These are phyloP conservation scores for Pythium aphanidermatum DNA, from an alignment of 352 stramenopile species.

Conservation along the genomic window DNA sequence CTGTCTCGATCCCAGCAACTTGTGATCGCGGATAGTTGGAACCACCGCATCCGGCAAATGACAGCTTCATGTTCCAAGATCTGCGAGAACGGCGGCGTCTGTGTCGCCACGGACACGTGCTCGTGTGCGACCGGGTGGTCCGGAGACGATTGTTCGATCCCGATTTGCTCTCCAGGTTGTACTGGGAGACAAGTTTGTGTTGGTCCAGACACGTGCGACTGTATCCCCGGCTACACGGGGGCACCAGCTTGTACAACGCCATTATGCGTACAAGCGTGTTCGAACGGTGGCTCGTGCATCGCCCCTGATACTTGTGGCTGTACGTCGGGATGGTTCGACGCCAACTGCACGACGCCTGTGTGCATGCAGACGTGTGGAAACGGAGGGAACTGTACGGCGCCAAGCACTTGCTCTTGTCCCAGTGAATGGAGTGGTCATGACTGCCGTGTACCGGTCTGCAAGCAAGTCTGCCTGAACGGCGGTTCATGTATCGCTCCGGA, in stretches of 20 bases:
- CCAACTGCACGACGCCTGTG: slow-evolving; percentile 95
- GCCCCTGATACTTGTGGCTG: slow-evolving; percentile 94
- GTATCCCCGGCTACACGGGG: slow-evolving; percentile 89
- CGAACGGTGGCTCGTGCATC: slow-evolving; percentile 81
- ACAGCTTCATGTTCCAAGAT: slow-evolving; percentile 88
- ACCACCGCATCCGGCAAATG: slow-evolving; percentile 90
- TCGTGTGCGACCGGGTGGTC: slow-evolving; percentile 82
- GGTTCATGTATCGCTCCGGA: slow-evolving; percentile 91
- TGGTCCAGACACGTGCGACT: slow-evolving; percentile 87
- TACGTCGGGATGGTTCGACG: slow-evolving; percentile 90
- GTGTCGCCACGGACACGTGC: slow-evolving; percentile 84
- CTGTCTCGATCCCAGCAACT: slow-evolving; percentile 61
- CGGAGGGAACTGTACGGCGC: slow-evolving; percentile 91
- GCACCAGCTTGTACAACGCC: slow-evolving; percentile 63
- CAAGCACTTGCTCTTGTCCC: slow-evolving; percentile 88
- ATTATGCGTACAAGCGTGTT: slow-evolving; percentile 88
- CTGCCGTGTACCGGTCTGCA: slow-evolving; percentile 90
- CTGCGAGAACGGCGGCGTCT: slow-evolving; percentile 94
- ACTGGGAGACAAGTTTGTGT: slow-evolving; percentile 84
- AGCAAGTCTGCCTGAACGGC: slow-evolving; percentile 85
- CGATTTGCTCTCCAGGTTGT: slow-evolving; percentile 51
- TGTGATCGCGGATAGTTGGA: slow-evolving; percentile 91
- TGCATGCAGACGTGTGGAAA: slow-evolving; percentile 96
- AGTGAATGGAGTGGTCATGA: slow-evolving; percentile 86
- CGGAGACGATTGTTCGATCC: slow-evolving; percentile 86